Conservation (phyloP, 148 eudicot species). For the Mesembryanthemum crystallinum region DNA sequence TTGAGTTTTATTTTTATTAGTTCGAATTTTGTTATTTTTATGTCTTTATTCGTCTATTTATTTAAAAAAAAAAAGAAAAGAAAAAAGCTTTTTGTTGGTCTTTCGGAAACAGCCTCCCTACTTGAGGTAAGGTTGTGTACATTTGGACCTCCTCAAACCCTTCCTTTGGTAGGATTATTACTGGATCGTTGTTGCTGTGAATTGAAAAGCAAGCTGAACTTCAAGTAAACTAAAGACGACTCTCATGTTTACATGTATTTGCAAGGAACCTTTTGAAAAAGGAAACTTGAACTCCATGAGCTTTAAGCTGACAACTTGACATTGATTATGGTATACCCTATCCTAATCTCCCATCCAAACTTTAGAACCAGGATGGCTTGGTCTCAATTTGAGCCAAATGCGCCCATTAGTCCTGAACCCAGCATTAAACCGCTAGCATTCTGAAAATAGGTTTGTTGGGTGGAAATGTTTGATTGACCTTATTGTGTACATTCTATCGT, state of each 20-base stretch:
- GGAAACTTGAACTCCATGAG: neutral
- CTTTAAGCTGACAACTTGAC: neutral
- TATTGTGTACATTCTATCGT: no score
- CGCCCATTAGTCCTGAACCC: neutral
- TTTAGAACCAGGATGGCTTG: neutral
- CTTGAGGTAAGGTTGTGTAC: no score
- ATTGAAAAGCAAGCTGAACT: neutral
- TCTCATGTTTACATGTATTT: neutral
- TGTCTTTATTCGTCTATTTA: no score
- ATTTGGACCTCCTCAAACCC: no score
- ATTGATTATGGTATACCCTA: neutral
- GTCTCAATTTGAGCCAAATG: neutral
- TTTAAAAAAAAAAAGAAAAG: no score
- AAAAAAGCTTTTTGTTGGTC: no score
- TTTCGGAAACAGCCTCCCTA: no score
- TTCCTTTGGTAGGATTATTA: no score
- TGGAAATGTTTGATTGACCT: neutral
- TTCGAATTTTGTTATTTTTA: no score
- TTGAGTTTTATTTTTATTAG: no score
- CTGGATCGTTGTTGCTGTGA: no score
- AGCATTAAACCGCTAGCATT: neutral
- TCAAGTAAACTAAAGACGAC: neutral
- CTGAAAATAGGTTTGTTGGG: neutral
- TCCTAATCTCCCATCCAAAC: neutral
- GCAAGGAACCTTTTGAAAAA: neutral